Evolutionary conservation across 306 rosid genomes (phyloP).

Genomic region (Cicer bijugum): DNA sequence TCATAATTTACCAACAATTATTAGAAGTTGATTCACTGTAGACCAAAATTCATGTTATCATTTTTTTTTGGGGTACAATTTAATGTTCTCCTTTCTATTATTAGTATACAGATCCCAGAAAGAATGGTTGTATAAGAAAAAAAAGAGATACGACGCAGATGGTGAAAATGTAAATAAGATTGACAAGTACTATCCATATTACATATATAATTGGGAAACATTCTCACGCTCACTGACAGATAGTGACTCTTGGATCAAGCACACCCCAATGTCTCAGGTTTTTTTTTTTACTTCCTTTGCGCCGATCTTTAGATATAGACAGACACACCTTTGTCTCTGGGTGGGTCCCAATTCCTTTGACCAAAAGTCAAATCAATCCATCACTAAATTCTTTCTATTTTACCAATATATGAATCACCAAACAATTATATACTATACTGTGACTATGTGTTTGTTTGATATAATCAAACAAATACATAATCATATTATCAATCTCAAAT

Average conservation of each 20-base stretch:
- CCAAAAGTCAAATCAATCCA: conserved; percentile 65
- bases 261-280: conserved; percentile 36
- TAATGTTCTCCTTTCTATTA: background rate
- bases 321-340: conserved; percentile 57
- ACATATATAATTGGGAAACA: conserved; percentile 49
- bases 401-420: conserved; percentile 20
- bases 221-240: conserved; percentile 88
- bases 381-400: conserved; percentile 28
- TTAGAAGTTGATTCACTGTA: background rate
- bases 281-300: conserved; percentile 27
- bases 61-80: background rate
- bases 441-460: too few species aligned
- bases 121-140: conserved; percentile 29
- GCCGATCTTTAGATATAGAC: conserved; percentile 67
- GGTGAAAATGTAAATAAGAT: background rate
- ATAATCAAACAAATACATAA: too few species aligned
- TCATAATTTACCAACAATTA: background rate
- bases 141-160: conserved; percentile 26
- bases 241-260: conserved; percentile 67
- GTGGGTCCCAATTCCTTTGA: conserved; percentile 67
- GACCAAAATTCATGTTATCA: background rate
- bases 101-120: background rate
- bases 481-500: too few species aligned
- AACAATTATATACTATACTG: background rate
- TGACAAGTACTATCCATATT: background rate